Percentiles rank a stretch among this genome's conserved stretches.
Evolutionary conservation across 139 green algal genomes (phyloP).

Genomic region (Haematococcus lacustris): DNA sequence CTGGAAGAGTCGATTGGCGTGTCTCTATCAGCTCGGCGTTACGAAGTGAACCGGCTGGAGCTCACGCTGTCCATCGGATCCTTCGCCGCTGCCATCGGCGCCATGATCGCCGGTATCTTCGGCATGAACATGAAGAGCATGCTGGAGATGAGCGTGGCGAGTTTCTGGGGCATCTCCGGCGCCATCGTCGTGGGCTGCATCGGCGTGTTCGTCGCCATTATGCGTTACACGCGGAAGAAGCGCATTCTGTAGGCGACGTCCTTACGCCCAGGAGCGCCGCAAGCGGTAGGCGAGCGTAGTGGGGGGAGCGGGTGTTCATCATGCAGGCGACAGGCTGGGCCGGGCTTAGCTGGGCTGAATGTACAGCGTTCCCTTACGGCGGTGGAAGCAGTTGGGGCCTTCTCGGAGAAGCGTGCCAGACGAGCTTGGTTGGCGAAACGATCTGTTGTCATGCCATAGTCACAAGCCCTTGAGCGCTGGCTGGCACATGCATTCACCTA

Average conservation of each 20-base stretch:
- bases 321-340: too few species aligned
- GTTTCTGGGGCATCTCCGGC: slow-evolving; percentile 76
- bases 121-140: slow-evolving; percentile 78
- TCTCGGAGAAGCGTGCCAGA: too few species aligned
- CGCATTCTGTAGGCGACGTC: slow-evolving; percentile 86
- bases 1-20: slow-evolving; percentile 88
- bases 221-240: slow-evolving; percentile 65
- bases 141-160: slow-evolving; percentile 70
- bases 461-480: too few species aligned
- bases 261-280: too few species aligned
- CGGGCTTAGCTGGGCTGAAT: too few species aligned
- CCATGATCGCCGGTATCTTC: slow-evolving; percentile 75
- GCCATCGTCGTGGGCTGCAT: slow-evolving; percentile 67
- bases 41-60: slow-evolving; percentile 85
- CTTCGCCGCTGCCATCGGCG: slow-evolving; percentile 83
- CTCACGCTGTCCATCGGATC: slow-evolving; percentile 81
- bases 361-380: too few species aligned
- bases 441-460: too few species aligned
- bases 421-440: too few species aligned
- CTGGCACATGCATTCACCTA: too few species aligned
- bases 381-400: too few species aligned
- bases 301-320: too few species aligned
- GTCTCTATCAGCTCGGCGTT: slow-evolving; percentile 67
- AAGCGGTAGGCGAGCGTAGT: too few species aligned
- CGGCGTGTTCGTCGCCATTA: slow-evolving; percentile 64